These are phyloP conservation scores for Geranium rotundifolium DNA, from an alignment of 345 rosid species.

Conservation along the genomic window DNA sequence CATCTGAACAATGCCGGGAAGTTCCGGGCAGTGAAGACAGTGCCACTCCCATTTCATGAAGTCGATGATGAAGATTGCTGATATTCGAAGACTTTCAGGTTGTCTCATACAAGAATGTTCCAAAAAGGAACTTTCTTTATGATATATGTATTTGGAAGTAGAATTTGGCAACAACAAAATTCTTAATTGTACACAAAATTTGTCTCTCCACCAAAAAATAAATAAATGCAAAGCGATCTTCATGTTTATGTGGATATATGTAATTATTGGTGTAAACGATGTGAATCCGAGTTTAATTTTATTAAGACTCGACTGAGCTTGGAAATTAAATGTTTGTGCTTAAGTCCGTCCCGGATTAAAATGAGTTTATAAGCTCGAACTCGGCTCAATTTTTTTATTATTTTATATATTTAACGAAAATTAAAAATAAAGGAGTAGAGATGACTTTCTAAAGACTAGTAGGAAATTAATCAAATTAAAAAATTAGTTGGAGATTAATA, in stretches of 20 bases:
- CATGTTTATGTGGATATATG: not conserved
- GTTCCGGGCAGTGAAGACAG: constrained; percentile 84
- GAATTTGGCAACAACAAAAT: not conserved
- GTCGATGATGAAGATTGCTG: constrained; percentile 83
- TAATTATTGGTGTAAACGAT: too few relatives aligned
- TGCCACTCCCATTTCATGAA: constrained; percentile 96
- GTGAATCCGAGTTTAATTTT: too few relatives aligned
- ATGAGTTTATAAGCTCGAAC: too few relatives aligned
- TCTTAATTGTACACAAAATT: constrained; percentile 3
- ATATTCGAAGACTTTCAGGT: constrained; percentile 9
- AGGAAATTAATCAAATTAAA: too few relatives aligned
- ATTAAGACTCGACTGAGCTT: too few relatives aligned
- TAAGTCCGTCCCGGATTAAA: too few relatives aligned
- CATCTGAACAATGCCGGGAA: constrained; percentile 98
- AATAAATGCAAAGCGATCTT: not conserved
- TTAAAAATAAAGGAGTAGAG: too few relatives aligned
- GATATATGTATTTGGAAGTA: not conserved
- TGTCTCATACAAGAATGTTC: not conserved
- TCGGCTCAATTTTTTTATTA: too few relatives aligned
- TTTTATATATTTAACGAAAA: too few relatives aligned
- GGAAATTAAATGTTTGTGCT: too few relatives aligned
- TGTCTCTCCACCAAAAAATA: not conserved
- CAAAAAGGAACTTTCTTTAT: not conserved
- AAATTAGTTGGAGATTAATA: too few relatives aligned
- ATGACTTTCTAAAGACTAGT: too few relatives aligned